Evolutionary conservation across 768 basidiomycete genomes (phyloP).

Genomic region (Pisolithus albus): DNA sequence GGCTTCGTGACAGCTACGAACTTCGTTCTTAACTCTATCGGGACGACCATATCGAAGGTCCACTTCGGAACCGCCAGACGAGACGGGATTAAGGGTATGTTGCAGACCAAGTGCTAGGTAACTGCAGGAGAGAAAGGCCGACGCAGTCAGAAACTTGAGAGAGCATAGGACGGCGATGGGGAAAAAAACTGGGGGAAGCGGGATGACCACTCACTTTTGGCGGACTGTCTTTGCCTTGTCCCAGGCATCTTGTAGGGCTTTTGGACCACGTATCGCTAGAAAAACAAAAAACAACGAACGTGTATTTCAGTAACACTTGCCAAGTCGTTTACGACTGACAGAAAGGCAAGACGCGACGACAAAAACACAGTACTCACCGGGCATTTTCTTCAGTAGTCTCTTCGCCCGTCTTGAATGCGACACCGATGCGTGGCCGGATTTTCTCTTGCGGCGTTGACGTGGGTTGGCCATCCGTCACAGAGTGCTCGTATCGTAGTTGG

Average conservation of each 20-base stretch:
- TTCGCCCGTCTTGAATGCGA: slow-evolving; percentile 72
- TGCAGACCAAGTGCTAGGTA: slow-evolving; percentile 74
- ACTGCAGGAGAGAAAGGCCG: slow-evolving; percentile 32
- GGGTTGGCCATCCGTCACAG: slow-evolving; percentile 75
- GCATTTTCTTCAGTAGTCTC: slow-evolving; percentile 70
- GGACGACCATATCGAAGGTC: not conserved
- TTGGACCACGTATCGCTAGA: slow-evolving; percentile 77
- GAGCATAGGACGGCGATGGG: not conserved
- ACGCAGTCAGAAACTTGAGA: not conserved
- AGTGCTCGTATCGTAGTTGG: not conserved
- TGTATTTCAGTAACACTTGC: not conserved
- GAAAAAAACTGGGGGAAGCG: too few relatives aligned
- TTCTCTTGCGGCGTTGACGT: slow-evolving; percentile 81
- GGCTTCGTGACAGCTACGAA: not conserved
- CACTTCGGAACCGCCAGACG: slow-evolving; percentile 64
- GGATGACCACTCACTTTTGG: slow-evolving; percentile 70
- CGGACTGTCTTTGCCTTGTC: slow-evolving; percentile 79
- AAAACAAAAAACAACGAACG: not conserved
- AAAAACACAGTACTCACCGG: slow-evolving; percentile 40
- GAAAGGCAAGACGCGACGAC: too few relatives aligned
- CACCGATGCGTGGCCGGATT: slow-evolving; percentile 66
- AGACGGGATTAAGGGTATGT: slow-evolving; percentile 57
- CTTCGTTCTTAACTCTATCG: not conserved
- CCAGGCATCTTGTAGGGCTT: slow-evolving; percentile 79
- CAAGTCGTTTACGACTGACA: too few relatives aligned